Evolutionary conservation across 164 flowering plant genomes (phyloP), one percentile per base, ranked within the genome.

Genomic region (Euptelea pleiosperma): DNA sequence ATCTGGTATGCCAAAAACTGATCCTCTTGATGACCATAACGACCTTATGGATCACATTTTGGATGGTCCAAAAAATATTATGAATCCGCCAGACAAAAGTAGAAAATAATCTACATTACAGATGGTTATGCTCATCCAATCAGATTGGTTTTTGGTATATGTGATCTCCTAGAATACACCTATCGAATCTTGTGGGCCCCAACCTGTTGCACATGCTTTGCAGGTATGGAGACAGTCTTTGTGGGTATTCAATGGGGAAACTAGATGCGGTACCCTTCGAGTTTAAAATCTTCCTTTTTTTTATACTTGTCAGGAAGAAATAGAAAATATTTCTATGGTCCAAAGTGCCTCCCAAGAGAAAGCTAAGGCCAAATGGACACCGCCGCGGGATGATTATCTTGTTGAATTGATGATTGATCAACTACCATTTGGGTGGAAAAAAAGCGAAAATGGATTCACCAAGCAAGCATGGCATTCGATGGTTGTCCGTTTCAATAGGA

Each of bases 391-490:
- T 58, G 59, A 64, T 26, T 62, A 44, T 25, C 40, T 68, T 49
- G 55, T 68, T 58, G 72, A 62, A 56, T 59, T 68, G 57, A 52
- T 68, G 35, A 68, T 68, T 52, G 63, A 62, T 54, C 63, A 58
- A 47, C 67, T 62, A 22, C 63, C 59, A 37, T 52, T 59, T 53
- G 72, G 72, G 15, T 42, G 45, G 45, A 63, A 51, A 46, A 68
- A 66, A 29, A 63, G 60, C 0, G 58, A 62, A 19, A 62, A 62
- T 63, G 55, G 58, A 28, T 68, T 68, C 24, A 68, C 63, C 40
- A 58, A 52, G 41, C 67, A 62, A 58, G 63, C 63, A 26, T 58
- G 47, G 29, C 58, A 21, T 41, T 62, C 64, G 33, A 63, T 63
- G 10, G 47, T 55, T 3, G 35, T 50, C 12, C 60, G 64, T 40